Evolutionary conservation across 179 eudicot genomes (phyloP).

Genomic region (Vitellaria paradoxa): DNA sequence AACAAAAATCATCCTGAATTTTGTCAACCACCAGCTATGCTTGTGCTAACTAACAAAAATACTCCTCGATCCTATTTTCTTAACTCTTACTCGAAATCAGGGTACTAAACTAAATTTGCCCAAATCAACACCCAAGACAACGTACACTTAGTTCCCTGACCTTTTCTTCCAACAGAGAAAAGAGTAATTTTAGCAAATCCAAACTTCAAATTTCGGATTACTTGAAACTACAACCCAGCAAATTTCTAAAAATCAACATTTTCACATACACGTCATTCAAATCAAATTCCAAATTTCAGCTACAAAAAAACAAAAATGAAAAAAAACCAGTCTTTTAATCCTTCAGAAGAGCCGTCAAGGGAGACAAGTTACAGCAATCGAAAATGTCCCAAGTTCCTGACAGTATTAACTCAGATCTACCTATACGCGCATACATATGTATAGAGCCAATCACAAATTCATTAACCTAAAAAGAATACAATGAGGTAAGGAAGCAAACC

Average conservation of each 20-base stretch:
- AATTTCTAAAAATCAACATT: conserved; percentile 1
- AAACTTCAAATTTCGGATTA: background rate
- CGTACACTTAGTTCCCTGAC: background rate
- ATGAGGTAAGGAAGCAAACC: background rate
- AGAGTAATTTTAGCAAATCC: background rate
- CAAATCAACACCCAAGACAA: background rate
- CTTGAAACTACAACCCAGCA: background rate
- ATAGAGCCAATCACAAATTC: background rate
- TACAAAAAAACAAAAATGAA: too few species aligned
- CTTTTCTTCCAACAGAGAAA: background rate
- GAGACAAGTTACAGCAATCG: background rate
- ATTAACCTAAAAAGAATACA: background rate
- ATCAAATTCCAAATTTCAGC: background rate
- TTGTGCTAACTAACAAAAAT: background rate
- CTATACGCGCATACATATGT: background rate
- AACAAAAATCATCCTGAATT: background rate
- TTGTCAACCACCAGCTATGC: background rate
- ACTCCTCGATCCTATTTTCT: too few species aligned
- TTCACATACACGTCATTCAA: background rate
- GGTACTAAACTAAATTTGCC: background rate
- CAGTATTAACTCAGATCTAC: conserved; percentile 1
- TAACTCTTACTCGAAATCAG: too few species aligned
- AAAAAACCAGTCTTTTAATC: background rate
- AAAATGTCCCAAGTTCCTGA: background rate
- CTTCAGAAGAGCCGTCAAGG: background rate